Evolutionary conservation across 192 early-diverging fungal genomes (phyloP).

Genomic region (Coemansia brasiliensis): DNA sequence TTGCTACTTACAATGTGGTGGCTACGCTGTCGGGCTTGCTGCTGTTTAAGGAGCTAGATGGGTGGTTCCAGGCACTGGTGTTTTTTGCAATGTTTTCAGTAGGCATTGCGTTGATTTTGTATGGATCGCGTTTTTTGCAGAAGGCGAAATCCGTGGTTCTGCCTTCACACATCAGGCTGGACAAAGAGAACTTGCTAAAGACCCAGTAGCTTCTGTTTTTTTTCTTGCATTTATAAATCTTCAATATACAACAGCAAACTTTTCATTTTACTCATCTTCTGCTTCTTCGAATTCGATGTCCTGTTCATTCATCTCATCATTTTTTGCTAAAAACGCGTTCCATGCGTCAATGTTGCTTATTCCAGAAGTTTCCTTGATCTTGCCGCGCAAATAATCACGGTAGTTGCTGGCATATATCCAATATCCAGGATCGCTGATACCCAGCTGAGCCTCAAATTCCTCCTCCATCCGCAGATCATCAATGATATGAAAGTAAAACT

Average conservation of each 20-base stretch:
- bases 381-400: slow-evolving; percentile 39
- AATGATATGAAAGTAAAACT: slow-evolving; percentile 38
- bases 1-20: slow-evolving; percentile 52
- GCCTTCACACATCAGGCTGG: slow-evolving; percentile 48
- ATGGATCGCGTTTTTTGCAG: slow-evolving; percentile 47
- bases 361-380: slow-evolving; percentile 21
- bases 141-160: slow-evolving; percentile 31
- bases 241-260: too few species aligned
- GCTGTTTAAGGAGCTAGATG: slow-evolving; percentile 49
- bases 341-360: neutral
- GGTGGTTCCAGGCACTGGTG: slow-evolving; percentile 23
- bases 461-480: slow-evolving; percentile 45
- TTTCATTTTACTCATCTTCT: too few species aligned
- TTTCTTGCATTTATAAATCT: too few species aligned
- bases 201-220: slow-evolving; percentile 8
- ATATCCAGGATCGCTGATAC: slow-evolving; percentile 42
- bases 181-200: slow-evolving; percentile 39
- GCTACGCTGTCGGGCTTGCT: slow-evolving; percentile 42
- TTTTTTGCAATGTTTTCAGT: slow-evolving; percentile 35
- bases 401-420: slow-evolving; percentile 43
- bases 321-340: too few species aligned
- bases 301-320: too few species aligned
- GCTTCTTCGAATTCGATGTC: too few species aligned
- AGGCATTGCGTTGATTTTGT: slow-evolving; percentile 38
- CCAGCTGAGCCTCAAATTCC: slow-evolving; percentile 48